A percentile compares a stretch with the other conserved stretches of the same genome.
These are phyloP conservation scores for Syncephalis plumigaleata DNA, from an alignment of 371 early-diverging fungal genomes.

Conservation along the genomic window DNA sequence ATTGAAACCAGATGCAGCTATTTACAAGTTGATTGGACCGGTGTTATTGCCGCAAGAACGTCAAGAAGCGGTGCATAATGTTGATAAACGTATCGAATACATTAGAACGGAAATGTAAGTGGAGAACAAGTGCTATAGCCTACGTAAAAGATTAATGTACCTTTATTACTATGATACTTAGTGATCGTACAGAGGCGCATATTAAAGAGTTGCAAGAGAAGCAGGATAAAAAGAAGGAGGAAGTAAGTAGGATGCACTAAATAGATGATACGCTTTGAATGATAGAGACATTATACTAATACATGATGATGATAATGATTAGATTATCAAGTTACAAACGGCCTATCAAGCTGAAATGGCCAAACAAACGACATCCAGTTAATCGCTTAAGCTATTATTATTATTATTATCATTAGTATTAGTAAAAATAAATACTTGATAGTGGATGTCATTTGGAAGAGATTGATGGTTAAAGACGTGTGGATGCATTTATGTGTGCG, in stretches of 20 bases:
- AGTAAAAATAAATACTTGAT: too few relatives aligned
- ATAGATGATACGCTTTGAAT: background rate
- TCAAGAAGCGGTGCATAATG: conserved; percentile 69
- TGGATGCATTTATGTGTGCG: too few relatives aligned
- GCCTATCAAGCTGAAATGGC: background rate
- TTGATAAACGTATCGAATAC: conserved; percentile 83
- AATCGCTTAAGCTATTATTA: too few relatives aligned
- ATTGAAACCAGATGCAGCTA: conserved; percentile 58
- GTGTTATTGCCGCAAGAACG: conserved; percentile 87
- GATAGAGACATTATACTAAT: too few relatives aligned
- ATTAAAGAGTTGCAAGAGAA: conserved; percentile 58
- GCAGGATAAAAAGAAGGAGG: conserved; percentile 57
- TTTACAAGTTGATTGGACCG: conserved; percentile 91
- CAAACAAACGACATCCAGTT: background rate
- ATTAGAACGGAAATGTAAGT: conserved; percentile 76
- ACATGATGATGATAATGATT: background rate
- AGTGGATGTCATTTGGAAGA: too few relatives aligned
- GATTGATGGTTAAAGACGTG: too few relatives aligned
- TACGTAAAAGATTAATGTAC: too few relatives aligned
- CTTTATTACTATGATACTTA: too few relatives aligned
- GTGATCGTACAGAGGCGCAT: conserved; percentile 66
- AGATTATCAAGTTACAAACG: background rate
- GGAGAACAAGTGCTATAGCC: too few relatives aligned
- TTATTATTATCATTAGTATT: too few relatives aligned
- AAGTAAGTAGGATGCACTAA: conserved; percentile 19